phyloP scores from a whole-genome alignment of 2,329 filamentous ascomycete genomes.

The Cladobotryum mycophilum region DNA sequence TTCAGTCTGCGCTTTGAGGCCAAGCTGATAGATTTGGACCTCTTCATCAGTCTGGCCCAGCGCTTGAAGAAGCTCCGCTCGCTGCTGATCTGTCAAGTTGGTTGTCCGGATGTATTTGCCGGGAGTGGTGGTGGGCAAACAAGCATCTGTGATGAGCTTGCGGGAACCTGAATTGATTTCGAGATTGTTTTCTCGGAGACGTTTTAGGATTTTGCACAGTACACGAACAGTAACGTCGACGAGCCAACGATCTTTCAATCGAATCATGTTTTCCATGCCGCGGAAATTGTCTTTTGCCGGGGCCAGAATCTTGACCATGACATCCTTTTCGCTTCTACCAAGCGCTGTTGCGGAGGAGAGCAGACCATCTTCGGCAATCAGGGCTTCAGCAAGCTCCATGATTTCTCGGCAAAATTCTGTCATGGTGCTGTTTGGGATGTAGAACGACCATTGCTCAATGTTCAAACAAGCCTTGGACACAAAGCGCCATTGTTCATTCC shows the following conservation, averaged over 20 bases:
- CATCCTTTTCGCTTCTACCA: conserved; percentile 30
- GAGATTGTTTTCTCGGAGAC: conserved; percentile 71
- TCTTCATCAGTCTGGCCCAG: conserved; percentile 54
- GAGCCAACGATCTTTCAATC: conserved; percentile 81
- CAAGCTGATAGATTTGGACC: conserved; percentile 42
- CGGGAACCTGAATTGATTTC: conserved; percentile 57
- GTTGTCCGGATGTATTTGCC: conserved; percentile 60
- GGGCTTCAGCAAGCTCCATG: conserved; percentile 84
- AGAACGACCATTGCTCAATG: conserved; percentile 77
- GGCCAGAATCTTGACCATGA: conserved; percentile 34
- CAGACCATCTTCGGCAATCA: conserved; percentile 80
- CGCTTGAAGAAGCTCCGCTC: conserved; percentile 69
- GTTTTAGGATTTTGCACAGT: conserved; percentile 74
- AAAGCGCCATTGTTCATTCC: conserved; percentile 77
- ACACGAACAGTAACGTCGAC: conserved; percentile 76
- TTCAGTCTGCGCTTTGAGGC: conserved; percentile 20
- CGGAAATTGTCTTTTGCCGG: conserved; percentile 45
- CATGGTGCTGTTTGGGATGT: conserved; percentile 71
- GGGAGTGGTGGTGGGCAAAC: conserved; percentile 48
- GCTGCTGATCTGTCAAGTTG: conserved; percentile 74
- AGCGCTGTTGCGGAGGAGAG: conserved; percentile 59
- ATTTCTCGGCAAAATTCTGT: conserved; percentile 89
- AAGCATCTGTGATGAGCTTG: conserved; percentile 59
- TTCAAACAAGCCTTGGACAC: conserved; percentile 75
- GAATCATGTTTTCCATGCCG: conserved; percentile 79